Conservation (phyloP, 148 eudicot genomes). For the Amaranthus hypochondriacus region DNA sequence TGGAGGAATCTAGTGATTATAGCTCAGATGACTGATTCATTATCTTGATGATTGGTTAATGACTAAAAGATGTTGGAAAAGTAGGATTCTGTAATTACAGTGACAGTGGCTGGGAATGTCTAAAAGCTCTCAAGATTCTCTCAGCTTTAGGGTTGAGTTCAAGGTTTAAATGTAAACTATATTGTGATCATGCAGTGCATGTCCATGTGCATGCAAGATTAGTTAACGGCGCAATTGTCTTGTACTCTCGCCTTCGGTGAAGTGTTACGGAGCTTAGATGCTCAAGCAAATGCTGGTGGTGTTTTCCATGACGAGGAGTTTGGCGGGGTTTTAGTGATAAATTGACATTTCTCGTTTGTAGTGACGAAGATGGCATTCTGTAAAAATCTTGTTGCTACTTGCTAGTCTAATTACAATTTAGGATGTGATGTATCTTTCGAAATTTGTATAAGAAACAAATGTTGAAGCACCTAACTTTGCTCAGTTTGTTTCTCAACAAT, state of each 20-base stretch:
- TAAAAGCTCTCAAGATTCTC: no score
- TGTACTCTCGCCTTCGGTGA: background rate
- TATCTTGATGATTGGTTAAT: background rate
- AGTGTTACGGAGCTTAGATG: no score
- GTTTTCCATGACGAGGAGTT: no score
- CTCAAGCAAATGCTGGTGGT: no score
- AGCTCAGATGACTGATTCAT: constrained; percentile 64
- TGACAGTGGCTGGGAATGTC: background rate
- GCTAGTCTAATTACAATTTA: background rate
- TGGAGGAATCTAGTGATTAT: constrained; percentile 75
- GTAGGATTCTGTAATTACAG: background rate
- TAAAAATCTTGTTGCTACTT: background rate
- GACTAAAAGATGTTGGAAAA: background rate
- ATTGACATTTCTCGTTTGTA: background rate
- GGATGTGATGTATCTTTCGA: background rate
- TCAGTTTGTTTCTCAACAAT: background rate
- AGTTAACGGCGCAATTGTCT: background rate
- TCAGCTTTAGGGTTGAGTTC: no score
- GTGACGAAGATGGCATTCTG: background rate
- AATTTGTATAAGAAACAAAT: background rate
- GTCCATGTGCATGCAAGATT: no score
- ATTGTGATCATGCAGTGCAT: no score
- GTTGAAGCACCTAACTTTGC: background rate
- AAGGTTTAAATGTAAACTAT: no score
- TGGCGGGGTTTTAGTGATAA: background rate